Percentiles rank a stretch among this genome's conserved stretches.
Evolutionary conservation across 1,139 yeast species (phyloP).

Genomic region (Pichia sp.): DNA sequence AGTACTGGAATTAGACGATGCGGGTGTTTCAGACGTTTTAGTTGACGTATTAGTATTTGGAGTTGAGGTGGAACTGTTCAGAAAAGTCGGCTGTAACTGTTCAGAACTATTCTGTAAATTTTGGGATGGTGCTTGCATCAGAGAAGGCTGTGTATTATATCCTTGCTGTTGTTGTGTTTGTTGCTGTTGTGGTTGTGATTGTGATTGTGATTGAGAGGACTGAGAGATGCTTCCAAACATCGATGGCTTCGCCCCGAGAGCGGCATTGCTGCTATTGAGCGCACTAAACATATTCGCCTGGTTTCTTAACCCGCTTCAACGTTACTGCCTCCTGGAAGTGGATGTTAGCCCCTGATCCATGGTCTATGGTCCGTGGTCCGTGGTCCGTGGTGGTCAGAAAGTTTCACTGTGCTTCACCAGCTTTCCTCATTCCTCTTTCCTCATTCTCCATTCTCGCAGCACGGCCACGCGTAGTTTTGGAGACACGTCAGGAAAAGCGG

Average conservation of each 20-base stretch:
- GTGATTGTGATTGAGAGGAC: slow-evolving; percentile 1
- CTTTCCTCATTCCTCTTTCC: no score
- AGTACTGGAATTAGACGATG: background rate
- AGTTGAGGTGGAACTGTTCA: slow-evolving; percentile 16
- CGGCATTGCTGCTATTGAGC: background rate
- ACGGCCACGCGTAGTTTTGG: no score
- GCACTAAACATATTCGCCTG: no score
- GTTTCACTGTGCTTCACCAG: no score
- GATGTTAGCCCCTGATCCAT: no score
- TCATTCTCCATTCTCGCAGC: no score
- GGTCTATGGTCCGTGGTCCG: no score
- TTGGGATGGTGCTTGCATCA: background rate
- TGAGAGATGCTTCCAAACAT: background rate
- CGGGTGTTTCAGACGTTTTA: slow-evolving; percentile 20
- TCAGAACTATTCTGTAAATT: slow-evolving; percentile 3
- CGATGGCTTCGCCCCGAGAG: background rate
- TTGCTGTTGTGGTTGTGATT: slow-evolving; percentile 4
- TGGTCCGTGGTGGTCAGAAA: no score
- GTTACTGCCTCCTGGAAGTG: no score
- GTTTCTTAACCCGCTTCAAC: no score
- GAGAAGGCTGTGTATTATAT: slow-evolving; percentile 2
- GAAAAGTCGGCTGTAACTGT: slow-evolving; percentile 15
- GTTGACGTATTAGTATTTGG: background rate
- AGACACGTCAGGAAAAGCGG: no score
- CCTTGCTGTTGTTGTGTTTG: slow-evolving; percentile 7